Evolutionary conservation across 2,329 filamentous ascomycete genomes (phyloP).

Genomic region (Ophiocordyceps camponoti-leonardi): DNA sequence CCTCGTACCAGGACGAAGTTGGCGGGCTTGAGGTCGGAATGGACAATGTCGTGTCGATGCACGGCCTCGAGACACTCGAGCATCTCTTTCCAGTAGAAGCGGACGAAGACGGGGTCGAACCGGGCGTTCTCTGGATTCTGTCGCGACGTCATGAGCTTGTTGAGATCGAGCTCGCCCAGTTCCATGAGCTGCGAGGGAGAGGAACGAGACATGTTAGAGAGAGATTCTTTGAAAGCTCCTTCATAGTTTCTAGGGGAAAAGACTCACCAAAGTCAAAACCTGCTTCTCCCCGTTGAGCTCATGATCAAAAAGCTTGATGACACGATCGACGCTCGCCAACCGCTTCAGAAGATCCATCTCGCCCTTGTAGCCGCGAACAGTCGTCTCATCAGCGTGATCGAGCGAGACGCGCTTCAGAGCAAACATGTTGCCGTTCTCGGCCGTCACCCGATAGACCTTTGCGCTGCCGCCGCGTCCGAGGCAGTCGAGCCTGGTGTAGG

Average conservation of each 20-base stretch:
- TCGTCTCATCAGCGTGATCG: constrained; percentile 71
- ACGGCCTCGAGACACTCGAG: constrained; percentile 85
- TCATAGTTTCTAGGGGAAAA: too few relatives aligned
- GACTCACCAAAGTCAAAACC: constrained; percentile 62
- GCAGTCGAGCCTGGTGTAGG: constrained; percentile 76
- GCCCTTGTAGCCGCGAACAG: constrained; percentile 76
- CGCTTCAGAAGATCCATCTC: constrained; percentile 85
- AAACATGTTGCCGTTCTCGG: constrained; percentile 91
- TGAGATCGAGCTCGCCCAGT: constrained; percentile 85
- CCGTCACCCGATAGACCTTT: constrained; percentile 91
- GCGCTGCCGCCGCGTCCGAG: constrained; percentile 86
- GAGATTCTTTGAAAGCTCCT: too few relatives aligned
- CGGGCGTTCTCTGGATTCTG: constrained; percentile 54
- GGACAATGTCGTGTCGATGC: constrained; percentile 80
- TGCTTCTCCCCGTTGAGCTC: constrained; percentile 90
- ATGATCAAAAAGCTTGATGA: constrained; percentile 80
- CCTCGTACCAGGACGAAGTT: constrained; percentile 92
- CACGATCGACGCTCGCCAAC: constrained; percentile 69
- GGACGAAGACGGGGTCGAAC: constrained; percentile 79
- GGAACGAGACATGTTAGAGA: too few relatives aligned
- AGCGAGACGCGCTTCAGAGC: constrained; percentile 86
- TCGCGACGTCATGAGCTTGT: constrained; percentile 62
- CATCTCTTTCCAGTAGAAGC: constrained; percentile 99
- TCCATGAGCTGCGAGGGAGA: constrained; percentile 60
- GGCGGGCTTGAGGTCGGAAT: constrained; percentile 90